Base-by-base conservation (phyloP, 352 stramenopile species). In the Phytopythium ostracodes region DNA sequence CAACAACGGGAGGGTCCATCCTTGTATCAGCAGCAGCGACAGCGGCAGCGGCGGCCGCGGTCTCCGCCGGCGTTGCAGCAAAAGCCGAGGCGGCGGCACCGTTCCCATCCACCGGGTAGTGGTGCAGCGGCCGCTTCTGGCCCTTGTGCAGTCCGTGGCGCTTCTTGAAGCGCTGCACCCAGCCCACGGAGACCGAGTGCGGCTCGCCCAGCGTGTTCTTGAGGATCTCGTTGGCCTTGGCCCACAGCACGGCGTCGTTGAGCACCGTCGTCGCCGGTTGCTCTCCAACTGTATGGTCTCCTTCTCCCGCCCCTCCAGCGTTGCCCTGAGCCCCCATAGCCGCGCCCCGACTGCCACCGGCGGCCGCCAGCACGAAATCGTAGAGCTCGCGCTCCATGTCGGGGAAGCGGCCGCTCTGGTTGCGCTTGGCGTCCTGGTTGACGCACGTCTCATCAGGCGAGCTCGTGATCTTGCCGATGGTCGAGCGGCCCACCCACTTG, bases 401-500 rank as follows among this genome's bases (percentile, higher is more conserved):
- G 20, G 71, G 71, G 35, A 71, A 78, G 20, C 71, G 71, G 2
- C 71, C 71, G 47, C 59, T 67, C 60, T 78, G 71, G 17, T 75
- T 50, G 15, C 71, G 67, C 49, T 68, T 78, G 18, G 71, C 71
- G 1, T 33, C 56, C 4, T 66, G 71, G 35, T 78, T 75, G 40
- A 61, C 67, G 56, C 67, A 67, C 0, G 50, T 4, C 58, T 78
- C 67, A 25, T 78, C 65, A 15, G 71, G 71, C 43, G 25, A 33
- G 43, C 67, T 60, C 25, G 58, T 53, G 53, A 78, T 73, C 33
- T 78, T 68, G 38, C 71, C 71, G n/a, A 78, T 66, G 25, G 71
- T 78, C n/a, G 71, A 78, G 42, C 68, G 71, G 11, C 62, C 71
- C 9, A 75, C 62, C 71, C 71, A 78, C 60, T 78, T 71, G 56